phyloP scores from a whole-genome alignment of 2,329 filamentous ascomycete species.

The Sporothrix luriei region DNA sequence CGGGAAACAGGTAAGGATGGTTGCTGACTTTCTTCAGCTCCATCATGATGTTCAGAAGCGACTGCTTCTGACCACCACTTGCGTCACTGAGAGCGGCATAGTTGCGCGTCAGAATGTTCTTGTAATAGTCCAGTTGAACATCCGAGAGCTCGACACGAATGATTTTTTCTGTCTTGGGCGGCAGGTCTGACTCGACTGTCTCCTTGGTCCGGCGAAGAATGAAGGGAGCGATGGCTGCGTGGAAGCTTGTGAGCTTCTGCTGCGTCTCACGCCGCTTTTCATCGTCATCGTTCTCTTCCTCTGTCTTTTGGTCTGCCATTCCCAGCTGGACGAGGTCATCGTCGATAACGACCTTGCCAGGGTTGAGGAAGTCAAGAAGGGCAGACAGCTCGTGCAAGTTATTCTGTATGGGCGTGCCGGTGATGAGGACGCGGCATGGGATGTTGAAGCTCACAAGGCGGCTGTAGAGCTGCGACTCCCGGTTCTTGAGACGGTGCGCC shows the following conservation, averaged over 20 bases:
- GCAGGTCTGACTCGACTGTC: conserved; percentile 93
- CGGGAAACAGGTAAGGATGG: conserved; percentile 96
- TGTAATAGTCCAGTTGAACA: conserved; percentile 96
- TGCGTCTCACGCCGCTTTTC: conserved; percentile 72
- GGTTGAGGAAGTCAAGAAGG: conserved; percentile 93
- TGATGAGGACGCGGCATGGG: conserved; percentile 88
- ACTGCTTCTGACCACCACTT: conserved; percentile 88
- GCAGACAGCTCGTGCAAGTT: conserved; percentile 90
- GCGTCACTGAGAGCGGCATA: conserved; percentile 93
- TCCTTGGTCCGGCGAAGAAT: conserved; percentile 96
- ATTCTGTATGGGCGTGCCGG: conserved; percentile 96
- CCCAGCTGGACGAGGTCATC: conserved; percentile 81
- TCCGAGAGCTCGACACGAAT: conserved; percentile 97
- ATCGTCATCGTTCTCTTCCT: conserved; percentile 42
- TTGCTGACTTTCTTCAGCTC: conserved; percentile 99
- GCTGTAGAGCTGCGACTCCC: conserved; percentile 88
- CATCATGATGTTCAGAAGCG: conserved; percentile 98
- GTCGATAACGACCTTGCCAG: conserved; percentile 88
- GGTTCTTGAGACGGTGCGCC: conserved; percentile 94
- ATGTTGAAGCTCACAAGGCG: conserved; percentile 84
- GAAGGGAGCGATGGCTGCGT: conserved; percentile 84
- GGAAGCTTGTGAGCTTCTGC: conserved; percentile 82
- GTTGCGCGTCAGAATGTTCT: conserved; percentile 96
- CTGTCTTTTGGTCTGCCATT: conserved; percentile 45
- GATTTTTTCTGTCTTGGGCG: conserved; percentile 97